Conservation (phyloP, 2,329 filamentous ascomycete species). For the Colletotrichum gigasporum region DNA sequence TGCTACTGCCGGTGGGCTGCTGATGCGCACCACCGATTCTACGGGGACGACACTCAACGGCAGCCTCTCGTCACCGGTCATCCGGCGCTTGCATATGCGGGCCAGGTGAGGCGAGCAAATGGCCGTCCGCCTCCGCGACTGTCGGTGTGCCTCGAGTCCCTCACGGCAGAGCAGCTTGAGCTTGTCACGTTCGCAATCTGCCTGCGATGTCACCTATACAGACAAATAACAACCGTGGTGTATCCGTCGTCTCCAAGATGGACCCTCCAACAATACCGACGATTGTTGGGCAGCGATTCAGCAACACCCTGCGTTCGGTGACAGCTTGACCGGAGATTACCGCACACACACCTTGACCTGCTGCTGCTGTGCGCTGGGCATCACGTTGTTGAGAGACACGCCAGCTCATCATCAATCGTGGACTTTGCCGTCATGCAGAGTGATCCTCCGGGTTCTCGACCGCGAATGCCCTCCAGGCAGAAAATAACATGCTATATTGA, state of each 20-base stretch:
- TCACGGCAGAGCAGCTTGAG: not conserved
- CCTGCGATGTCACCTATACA: slow-evolving; percentile 6
- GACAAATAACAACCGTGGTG: not conserved
- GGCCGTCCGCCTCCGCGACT: slow-evolving; percentile 11
- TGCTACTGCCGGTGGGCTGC: not conserved
- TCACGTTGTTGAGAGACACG: slow-evolving; percentile 25
- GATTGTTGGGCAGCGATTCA: slow-evolving; percentile 23
- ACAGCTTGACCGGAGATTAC: not conserved
- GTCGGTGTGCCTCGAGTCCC: slow-evolving; percentile 14
- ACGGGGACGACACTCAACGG: not conserved
- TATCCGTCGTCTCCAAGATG: too few species aligned
- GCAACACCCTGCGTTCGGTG: not conserved
- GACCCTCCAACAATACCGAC: not conserved
- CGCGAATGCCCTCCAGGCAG: not conserved
- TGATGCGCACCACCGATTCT: not conserved
- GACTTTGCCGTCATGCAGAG: not conserved
- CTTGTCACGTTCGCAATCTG: slow-evolving; percentile 6
- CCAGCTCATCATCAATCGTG: slow-evolving; percentile 19
- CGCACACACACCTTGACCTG: not conserved
- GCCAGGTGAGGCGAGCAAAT: slow-evolving; percentile 17
- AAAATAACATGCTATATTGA: not conserved
- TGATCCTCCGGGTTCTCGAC: not conserved
- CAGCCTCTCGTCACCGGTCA: slow-evolving; percentile 14
- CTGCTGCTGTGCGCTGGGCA: slow-evolving; percentile 11
- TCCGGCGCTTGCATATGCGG: slow-evolving; percentile 7